Evolutionary conservation across 352 stramenopile species (phyloP).

Genomic region (Phytopythium vexans): DNA sequence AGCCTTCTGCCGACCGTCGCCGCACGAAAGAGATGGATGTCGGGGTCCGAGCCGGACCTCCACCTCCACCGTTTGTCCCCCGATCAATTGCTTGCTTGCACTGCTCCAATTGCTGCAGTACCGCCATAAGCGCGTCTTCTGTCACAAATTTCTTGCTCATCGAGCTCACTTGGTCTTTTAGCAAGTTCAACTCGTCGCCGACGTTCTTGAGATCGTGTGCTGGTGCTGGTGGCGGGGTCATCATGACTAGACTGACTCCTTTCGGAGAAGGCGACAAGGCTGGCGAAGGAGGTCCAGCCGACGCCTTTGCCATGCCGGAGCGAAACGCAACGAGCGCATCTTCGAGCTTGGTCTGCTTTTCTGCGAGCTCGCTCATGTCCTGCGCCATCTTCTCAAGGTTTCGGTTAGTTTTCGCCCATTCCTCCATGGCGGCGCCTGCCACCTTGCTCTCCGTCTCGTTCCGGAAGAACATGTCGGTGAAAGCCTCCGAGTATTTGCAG

Average conservation of each 20-base stretch:
- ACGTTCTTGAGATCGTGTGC: conserved; percentile 6
- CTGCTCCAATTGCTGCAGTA: conserved; percentile 35
- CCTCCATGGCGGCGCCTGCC: conserved; percentile 19
- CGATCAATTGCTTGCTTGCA: conserved; percentile 8
- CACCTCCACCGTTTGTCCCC: conserved; percentile 3
- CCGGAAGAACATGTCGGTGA: conserved; percentile 46
- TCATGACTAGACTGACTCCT: neutral
- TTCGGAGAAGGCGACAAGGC: neutral
- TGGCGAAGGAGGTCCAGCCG: neutral
- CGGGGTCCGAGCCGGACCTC: neutral
- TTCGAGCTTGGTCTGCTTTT: conserved; percentile 41
- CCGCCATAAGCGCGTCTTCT: conserved; percentile 33
- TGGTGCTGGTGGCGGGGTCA: neutral
- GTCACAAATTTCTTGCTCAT: conserved; percentile 53
- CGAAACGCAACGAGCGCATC: conserved; percentile 19
- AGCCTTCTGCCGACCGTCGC: conserved; percentile 10
- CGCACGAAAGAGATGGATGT: conserved; percentile 21
- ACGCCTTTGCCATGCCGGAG: conserved; percentile 11
- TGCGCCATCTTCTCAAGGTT: conserved; percentile 34
- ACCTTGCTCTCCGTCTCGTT: conserved; percentile 22
- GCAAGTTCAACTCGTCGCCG: conserved; percentile 29
- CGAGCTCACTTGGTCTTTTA: conserved; percentile 31
- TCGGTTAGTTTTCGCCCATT: conserved; percentile 31
- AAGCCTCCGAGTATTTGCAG: conserved; percentile 54
- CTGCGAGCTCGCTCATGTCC: conserved; percentile 39